These are phyloP conservation scores for Penicillium sp. DNA, from an alignment of 2,329 filamentous ascomycete genomes.

Conservation along the genomic window DNA sequence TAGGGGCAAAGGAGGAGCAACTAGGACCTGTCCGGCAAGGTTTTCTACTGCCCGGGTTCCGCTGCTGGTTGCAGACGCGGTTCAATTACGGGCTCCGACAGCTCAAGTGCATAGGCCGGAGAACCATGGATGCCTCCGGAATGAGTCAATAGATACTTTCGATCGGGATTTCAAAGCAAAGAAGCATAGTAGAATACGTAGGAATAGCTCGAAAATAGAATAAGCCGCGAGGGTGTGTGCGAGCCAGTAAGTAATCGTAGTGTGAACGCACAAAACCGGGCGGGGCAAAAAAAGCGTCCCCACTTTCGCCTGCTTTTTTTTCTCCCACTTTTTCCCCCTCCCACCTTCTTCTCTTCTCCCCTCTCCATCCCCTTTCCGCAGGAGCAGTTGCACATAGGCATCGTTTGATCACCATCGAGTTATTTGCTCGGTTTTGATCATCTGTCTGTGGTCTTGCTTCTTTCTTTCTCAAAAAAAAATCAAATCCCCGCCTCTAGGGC, in stretches of 20 bases:
- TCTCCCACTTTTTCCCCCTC: slow-evolving; percentile 28
- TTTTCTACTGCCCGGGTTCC: background rate
- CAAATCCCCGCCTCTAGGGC: slow-evolving; percentile 41
- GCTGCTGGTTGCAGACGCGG: background rate
- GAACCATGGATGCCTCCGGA: slow-evolving; percentile 11
- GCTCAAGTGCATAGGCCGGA: background rate
- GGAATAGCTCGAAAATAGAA: background rate
- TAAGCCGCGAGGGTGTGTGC: background rate
- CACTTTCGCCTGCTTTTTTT: slow-evolving; percentile 30
- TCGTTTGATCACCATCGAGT: slow-evolving; percentile 44
- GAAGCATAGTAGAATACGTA: background rate
- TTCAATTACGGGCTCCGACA: background rate
- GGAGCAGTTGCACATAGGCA: slow-evolving; percentile 42
- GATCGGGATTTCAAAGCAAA: background rate
- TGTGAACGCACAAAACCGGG: slow-evolving; percentile 25
- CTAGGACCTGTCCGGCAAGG: background rate
- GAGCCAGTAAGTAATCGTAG: slow-evolving; percentile 2
- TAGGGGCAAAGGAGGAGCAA: background rate
- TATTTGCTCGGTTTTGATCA: slow-evolving; percentile 44
- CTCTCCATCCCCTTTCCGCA: slow-evolving; percentile 28
- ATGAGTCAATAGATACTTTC: background rate
- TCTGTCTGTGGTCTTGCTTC: slow-evolving; percentile 39
- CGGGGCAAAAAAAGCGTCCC: slow-evolving; percentile 24
- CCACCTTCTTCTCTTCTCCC: slow-evolving; percentile 25
- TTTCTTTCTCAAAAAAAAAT: slow-evolving; percentile 16